Evolutionary conservation across 1,284 basidiomycete genomes (phyloP).

Genomic region (Butyriboletus appendiculatus): DNA sequence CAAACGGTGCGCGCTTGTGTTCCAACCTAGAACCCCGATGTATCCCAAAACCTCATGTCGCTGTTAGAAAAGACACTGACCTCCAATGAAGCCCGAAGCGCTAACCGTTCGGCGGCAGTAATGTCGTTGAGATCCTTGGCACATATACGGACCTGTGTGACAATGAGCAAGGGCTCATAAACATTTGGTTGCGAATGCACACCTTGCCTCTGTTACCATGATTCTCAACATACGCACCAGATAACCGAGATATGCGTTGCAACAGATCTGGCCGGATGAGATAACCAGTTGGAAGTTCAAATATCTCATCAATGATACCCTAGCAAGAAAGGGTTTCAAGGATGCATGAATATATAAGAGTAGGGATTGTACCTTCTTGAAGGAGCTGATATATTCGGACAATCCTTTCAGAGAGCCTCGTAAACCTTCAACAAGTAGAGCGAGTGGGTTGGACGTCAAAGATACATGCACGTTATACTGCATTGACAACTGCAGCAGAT

Average conservation of each 20-base stretch:
- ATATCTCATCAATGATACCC: constrained; percentile 51
- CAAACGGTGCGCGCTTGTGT: constrained; percentile 29
- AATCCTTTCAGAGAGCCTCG: constrained; percentile 48
- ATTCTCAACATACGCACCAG: constrained; percentile 61
- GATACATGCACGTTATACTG: constrained; percentile 63
- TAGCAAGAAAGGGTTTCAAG: constrained; percentile 25
- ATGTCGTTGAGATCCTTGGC: constrained; percentile 46
- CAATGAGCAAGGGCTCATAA: neutral
- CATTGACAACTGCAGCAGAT: constrained; percentile 58
- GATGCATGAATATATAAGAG: neutral
- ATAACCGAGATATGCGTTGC: constrained; percentile 64
- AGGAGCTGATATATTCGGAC: constrained; percentile 42
- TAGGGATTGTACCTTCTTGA: constrained; percentile 48
- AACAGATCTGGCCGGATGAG: constrained; percentile 47
- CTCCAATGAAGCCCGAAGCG: constrained; percentile 50
- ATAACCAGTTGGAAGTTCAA: constrained; percentile 47
- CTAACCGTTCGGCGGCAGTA: constrained; percentile 51
- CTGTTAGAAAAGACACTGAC: constrained; percentile 36
- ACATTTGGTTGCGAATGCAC: constrained; percentile 4
- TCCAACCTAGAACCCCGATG: constrained; percentile 16
- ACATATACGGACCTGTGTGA: constrained; percentile 53
- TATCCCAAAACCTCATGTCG: neutral
- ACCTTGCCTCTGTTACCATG: constrained; percentile 49
- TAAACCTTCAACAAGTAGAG: constrained; percentile 59
- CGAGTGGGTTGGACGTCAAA: constrained; percentile 54